Conservation (phyloP, 495 filamentous ascomycete genomes). For the Penicillium robsamsonii region DNA sequence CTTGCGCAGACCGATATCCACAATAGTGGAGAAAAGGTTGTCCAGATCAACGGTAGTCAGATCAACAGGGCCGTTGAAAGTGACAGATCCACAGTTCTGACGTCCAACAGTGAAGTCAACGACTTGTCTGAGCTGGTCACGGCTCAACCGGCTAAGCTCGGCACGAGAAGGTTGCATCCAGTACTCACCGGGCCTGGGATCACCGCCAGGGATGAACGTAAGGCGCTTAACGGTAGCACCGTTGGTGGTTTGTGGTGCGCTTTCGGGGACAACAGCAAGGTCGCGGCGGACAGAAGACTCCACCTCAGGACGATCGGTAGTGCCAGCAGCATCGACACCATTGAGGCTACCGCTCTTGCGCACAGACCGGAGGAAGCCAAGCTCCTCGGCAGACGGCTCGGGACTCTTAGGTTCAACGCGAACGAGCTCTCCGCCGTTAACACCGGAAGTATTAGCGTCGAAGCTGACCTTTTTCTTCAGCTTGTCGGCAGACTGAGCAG, state of each 20-base stretch:
- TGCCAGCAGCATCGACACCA: constrained; percentile 47
- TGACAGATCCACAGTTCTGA: constrained; percentile 70
- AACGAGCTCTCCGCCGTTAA: constrained; percentile 45
- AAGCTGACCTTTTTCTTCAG: constrained; percentile 89
- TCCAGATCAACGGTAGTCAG: constrained; percentile 70
- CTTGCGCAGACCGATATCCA: constrained; percentile 67
- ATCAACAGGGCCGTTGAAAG: constrained; percentile 79
- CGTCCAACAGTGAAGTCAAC: constrained; percentile 77
- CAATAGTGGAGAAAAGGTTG: constrained; percentile 66
- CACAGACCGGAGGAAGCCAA: constrained; percentile 62
- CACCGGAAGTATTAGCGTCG: constrained; percentile 54
- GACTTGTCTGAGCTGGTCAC: constrained; percentile 68
- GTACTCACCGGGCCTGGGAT: constrained; percentile 70
- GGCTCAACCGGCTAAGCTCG: constrained; percentile 71
- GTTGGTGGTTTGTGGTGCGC: constrained; percentile 43
- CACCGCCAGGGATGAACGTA: constrained; percentile 37
- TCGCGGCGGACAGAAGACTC: constrained; percentile 72
- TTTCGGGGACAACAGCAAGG: constrained; percentile 75
- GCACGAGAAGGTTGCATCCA: constrained; percentile 75
- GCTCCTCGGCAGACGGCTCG: constrained; percentile 61
- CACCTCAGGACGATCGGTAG: constrained; percentile 57
- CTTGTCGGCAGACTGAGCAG: constrained; percentile 37
- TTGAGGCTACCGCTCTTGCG: constrained; percentile 46
- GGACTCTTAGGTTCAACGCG: constrained; percentile 47
- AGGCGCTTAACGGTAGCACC: constrained; percentile 28